Percentiles rank a stretch among this genome's conserved stretches.
Evolutionary conservation across 768 basidiomycete species (phyloP).

Genomic region (Leccinum arenicola): DNA sequence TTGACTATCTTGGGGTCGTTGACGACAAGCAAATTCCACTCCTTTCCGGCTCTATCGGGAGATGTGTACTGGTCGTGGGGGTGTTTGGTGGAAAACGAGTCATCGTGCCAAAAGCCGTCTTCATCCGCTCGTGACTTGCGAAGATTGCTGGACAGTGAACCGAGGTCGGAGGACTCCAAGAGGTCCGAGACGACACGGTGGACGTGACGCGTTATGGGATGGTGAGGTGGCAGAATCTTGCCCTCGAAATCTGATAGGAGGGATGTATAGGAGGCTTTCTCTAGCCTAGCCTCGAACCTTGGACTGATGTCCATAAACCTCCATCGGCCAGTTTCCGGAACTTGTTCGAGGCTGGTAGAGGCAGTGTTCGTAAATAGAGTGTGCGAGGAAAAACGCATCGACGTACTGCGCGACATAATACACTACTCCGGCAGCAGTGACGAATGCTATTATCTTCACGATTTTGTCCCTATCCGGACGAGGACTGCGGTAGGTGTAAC

Average conservation of each 20-base stretch:
- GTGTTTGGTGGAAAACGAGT: constrained; percentile 13
- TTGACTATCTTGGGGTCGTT: constrained; percentile 69
- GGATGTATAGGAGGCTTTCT: constrained; percentile 38
- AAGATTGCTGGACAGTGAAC: constrained; percentile 40
- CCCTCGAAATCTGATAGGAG: constrained; percentile 50
- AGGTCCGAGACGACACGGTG: constrained; percentile 65
- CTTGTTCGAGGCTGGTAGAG: constrained; percentile 66
- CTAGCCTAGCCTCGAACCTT: constrained; percentile 54
- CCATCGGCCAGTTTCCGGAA: constrained; percentile 84
- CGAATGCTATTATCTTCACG: constrained; percentile 15
- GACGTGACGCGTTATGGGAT: constrained; percentile 67
- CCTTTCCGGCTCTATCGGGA: constrained; percentile 24
- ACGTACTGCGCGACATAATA: constrained; percentile 32
- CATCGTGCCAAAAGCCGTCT: constrained; percentile 26
- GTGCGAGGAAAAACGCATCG: not conserved
- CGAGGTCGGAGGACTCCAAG: constrained; percentile 70
- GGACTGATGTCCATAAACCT: constrained; percentile 81
- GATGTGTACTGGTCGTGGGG: constrained; percentile 1
- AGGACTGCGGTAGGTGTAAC: constrained; percentile 1
- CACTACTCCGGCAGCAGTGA: constrained; percentile 20
- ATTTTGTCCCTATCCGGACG: constrained; percentile 10
- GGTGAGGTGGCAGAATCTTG: constrained; percentile 60
- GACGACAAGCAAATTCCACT: constrained; percentile 78
- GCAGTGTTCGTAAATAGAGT: not conserved
- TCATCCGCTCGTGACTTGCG: not conserved